Evolutionary conservation across 116 monocot species (phyloP).

Genomic region (Trichopus zeylanicus): DNA sequence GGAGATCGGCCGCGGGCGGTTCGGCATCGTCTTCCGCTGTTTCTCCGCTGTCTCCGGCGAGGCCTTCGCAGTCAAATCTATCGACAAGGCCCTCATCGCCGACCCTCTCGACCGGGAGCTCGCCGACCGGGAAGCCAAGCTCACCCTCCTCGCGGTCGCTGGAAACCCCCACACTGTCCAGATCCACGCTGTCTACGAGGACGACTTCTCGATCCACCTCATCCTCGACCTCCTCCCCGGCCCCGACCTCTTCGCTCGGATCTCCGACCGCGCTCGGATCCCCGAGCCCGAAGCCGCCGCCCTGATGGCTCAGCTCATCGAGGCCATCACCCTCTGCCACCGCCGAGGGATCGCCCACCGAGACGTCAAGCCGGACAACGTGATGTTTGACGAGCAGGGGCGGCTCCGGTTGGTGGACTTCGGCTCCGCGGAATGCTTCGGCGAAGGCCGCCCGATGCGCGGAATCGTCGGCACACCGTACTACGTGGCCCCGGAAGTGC

Average conservation of each 20-base stretch:
- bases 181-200: constrained; percentile 68
- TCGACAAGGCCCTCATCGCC: constrained; percentile 53
- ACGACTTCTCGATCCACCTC: constrained; percentile 39
- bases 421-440: constrained; percentile 71
- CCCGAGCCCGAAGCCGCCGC: constrained; percentile 41
- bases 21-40: constrained; percentile 58
- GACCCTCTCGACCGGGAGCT: constrained; percentile 52
- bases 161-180: constrained; percentile 59
- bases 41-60: constrained; percentile 32
- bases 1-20: constrained; percentile 91
- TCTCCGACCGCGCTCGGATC: constrained; percentile 35
- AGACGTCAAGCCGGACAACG: constrained; percentile 87
- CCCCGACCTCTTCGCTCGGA: constrained; percentile 51
- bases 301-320: constrained; percentile 43
- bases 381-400: constrained; percentile 45
- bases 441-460: constrained; percentile 39
- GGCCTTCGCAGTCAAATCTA: constrained; percentile 62
- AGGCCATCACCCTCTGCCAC: constrained; percentile 61
- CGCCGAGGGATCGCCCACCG: constrained; percentile 71
- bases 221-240: constrained; percentile 71
- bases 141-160: constrained; percentile 36
- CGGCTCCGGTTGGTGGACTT: constrained; percentile 61
- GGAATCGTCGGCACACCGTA: constrained; percentile 82
- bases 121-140: constrained; percentile 47
- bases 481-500: constrained; percentile 91